Evolutionary conservation across 2,329 filamentous ascomycete genomes (phyloP), one percentile per base, ranked within the genome.

Genomic region (Escovopsis weberi): DNA sequence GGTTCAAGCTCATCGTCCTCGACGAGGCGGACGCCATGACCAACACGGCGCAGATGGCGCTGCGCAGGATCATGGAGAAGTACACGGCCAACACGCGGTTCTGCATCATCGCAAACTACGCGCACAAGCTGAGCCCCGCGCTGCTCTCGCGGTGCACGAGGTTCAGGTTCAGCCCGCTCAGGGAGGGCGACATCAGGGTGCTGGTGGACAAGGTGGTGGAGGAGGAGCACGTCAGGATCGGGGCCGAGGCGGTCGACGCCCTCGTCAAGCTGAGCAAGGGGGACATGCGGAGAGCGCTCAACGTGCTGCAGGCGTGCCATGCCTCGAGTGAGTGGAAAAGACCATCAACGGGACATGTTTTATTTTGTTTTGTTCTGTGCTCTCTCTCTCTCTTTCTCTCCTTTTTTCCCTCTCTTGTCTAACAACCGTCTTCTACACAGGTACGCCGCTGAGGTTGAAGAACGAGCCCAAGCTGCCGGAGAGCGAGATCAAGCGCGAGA

Each of bases 21-120:
- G 91, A 98, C 61, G 91, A 98, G 68, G 91, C 91, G n/a, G 91
- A 98, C 60, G 91, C 91, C 42, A 98, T 98, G 91, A 98, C 91
- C n/a, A 83, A 85, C 42, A 93, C 89, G 1, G 91, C 91, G 6
- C 91, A 98, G 64, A 98, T 98, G 89, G 91, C 91, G 0, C 69
- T 98, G 43, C 77, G 91, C 48, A 73, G 91, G 39, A 96, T 98
- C 57, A 98, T 98, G 91, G 91, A 98, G 59, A 94, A 94, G 66
- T 98, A 98, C 67, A 98, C 91, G 1, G 85, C 85, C 46, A 98
- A 98, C 66, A 95, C 91, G 2, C 74, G 91, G 41, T 98, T 98
- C 66, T 96, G 89, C 66, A 86, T 98, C 58, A 96, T 98, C 53
- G 91, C 91, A 53, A 98, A 98, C 65, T 98, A 98, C 63, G 91